Evolutionary conservation across 2,329 filamentous ascomycete genomes (phyloP).

Genomic region (Xylariaceae sp.): DNA sequence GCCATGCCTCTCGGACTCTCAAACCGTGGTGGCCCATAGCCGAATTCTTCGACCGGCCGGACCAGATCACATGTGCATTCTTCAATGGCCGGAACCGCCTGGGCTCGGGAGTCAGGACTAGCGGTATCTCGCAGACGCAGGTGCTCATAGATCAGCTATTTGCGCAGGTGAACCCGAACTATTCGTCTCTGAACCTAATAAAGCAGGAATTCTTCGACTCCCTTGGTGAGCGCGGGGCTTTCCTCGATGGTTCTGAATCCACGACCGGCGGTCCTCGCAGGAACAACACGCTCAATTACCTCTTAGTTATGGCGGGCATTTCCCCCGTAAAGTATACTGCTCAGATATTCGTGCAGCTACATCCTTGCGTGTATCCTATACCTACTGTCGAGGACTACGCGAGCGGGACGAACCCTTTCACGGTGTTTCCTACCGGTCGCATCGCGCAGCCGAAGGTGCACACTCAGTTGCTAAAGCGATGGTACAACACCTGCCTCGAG

Average conservation of each 20-base stretch:
- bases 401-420: conserved; percentile 11
- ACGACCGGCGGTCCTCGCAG: not conserved
- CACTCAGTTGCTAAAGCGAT: conserved; percentile 19
- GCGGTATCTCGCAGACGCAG: conserved; percentile 7
- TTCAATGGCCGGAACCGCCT: conserved; percentile 26
- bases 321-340: conserved; percentile 17
- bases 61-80: conserved; percentile 28
- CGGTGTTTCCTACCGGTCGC: conserved; percentile 27
- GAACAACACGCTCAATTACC: conserved; percentile 17
- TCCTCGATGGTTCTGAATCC: not conserved
- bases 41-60: conserved; percentile 22
- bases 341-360: conserved; percentile 30
- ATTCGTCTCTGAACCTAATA: not conserved
- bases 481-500: conserved; percentile 19
- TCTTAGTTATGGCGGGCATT: conserved; percentile 23
- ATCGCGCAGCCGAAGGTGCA: conserved; percentile 19
- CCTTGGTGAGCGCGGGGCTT: not conserved
- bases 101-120: conserved; percentile 15
- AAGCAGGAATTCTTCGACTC: conserved; percentile 18
- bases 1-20: conserved; percentile 9
- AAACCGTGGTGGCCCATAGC: conserved; percentile 29
- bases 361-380: conserved; percentile 31
- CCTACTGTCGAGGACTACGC: conserved; percentile 26
- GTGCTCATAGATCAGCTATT: conserved; percentile 13
- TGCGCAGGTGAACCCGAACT: not conserved